Evolutionary conservation across 148 eudicot genomes (phyloP).

Genomic region (Heliosperma pusillum): DNA sequence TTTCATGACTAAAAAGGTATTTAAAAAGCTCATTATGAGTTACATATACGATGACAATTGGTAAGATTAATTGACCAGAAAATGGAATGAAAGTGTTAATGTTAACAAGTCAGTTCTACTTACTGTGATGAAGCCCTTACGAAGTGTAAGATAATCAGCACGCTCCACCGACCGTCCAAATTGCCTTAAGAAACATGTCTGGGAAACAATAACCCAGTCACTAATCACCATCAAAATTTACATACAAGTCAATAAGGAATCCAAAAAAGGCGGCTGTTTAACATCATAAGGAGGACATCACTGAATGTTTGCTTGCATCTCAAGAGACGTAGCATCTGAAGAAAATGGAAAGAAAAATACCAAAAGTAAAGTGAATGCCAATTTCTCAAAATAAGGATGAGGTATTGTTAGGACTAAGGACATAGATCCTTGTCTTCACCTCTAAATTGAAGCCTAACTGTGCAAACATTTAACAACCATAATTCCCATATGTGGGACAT

Average conservation of each 20-base stretch:
- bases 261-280: background rate
- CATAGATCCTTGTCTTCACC: background rate
- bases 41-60: too few relatives aligned
- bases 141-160: slow-evolving; percentile 94
- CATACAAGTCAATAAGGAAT: slow-evolving; percentile 11
- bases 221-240: slow-evolving; percentile 2
- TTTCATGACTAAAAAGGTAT: too few relatives aligned
- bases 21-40: too few relatives aligned
- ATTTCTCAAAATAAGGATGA: background rate
- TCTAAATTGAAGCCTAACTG: background rate
- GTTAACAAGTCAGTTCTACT: slow-evolving; percentile 15
- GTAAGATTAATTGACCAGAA: too few relatives aligned
- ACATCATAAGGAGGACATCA: background rate
- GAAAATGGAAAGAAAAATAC: background rate
- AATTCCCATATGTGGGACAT: background rate
- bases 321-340: background rate
- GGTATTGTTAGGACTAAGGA: background rate
- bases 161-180: slow-evolving; percentile 89
- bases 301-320: background rate
- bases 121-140: slow-evolving; percentile 95
- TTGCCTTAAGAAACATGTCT: slow-evolving; percentile 95
- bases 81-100: too few relatives aligned
- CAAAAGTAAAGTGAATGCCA: background rate
- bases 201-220: slow-evolving; percentile 25
- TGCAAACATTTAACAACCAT: background rate